Conservation (phyloP, 345 rosid species). For the Dipteronia dyeriana region DNA sequence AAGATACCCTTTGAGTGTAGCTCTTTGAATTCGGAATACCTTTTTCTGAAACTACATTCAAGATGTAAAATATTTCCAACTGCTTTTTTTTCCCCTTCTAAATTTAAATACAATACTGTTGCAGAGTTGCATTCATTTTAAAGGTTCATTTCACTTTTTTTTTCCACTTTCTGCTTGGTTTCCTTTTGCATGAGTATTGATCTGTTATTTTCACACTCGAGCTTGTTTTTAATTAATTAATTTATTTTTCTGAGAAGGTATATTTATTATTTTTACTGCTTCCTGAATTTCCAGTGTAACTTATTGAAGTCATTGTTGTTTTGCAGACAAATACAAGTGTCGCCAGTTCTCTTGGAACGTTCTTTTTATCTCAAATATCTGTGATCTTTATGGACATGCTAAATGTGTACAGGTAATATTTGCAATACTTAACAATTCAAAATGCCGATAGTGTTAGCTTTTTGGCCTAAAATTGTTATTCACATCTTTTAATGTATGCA, state of each 20-base stretch:
- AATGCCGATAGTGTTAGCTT: slow-evolving; percentile 2
- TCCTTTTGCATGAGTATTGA: neutral
- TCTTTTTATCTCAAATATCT: slow-evolving; percentile 84
- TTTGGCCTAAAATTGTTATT: slow-evolving; percentile 9
- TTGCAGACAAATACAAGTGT: slow-evolving; percentile 98
- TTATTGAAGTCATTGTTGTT: slow-evolving; percentile 18
- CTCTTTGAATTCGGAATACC: neutral
- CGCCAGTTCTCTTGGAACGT: slow-evolving; percentile 90
- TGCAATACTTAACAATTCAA: neutral
- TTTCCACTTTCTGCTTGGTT: no score
- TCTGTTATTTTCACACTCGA: neutral
- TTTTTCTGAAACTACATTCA: neutral
- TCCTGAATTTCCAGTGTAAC: neutral
- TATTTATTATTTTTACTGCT: neutral
- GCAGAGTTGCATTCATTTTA: neutral
- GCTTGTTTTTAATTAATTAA: neutral
- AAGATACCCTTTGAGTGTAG: neutral
- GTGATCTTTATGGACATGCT: slow-evolving; percentile 96
- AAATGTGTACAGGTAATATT: slow-evolving; percentile 85
- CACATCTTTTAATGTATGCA: slow-evolving; percentile 22
- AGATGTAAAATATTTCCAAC: neutral
- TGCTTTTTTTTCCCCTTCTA: neutral
- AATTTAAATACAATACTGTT: neutral
- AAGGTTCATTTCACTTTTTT: neutral
- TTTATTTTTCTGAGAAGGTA: neutral